Evolutionary conservation across 129 eudicot species (phyloP).

Genomic region (Silybum marianum): DNA sequence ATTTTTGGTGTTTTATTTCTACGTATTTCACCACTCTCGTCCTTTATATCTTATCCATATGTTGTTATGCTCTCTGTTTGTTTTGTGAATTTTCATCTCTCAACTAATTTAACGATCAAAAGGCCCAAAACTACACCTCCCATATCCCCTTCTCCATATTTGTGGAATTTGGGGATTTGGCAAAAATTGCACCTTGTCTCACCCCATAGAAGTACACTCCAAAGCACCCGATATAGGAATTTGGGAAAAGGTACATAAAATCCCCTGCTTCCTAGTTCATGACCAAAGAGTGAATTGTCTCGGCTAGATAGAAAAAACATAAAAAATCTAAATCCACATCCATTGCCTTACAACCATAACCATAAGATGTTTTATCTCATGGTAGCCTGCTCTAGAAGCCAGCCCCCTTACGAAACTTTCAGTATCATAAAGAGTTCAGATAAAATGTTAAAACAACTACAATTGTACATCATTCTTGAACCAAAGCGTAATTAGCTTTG

Average conservation of each 20-base stretch:
- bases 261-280: neutral
- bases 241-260: neutral
- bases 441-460: neutral
- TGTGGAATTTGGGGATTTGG: neutral
- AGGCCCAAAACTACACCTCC: neutral
- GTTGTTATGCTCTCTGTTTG: neutral
- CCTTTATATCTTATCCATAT: neutral
- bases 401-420: neutral
- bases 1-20: neutral
- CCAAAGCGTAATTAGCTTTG: neutral
- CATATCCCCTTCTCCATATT: neutral
- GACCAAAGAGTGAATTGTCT: neutral
- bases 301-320: neutral
- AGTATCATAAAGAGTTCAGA: neutral
- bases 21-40: neutral
- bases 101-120: neutral
- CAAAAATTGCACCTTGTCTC: neutral
- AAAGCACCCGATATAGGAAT: neutral
- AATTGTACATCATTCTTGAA: neutral
- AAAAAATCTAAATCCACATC: neutral
- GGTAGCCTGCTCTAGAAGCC: neutral
- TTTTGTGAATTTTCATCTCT: neutral
- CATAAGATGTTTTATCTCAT: neutral
- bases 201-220: neutral
- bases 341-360: neutral